A percentile compares a stretch with the other conserved stretches of the same genome.
phyloP scores from a whole-genome alignment of 2,329 filamentous ascomycete genomes.

The Colletotrichum karsti region DNA sequence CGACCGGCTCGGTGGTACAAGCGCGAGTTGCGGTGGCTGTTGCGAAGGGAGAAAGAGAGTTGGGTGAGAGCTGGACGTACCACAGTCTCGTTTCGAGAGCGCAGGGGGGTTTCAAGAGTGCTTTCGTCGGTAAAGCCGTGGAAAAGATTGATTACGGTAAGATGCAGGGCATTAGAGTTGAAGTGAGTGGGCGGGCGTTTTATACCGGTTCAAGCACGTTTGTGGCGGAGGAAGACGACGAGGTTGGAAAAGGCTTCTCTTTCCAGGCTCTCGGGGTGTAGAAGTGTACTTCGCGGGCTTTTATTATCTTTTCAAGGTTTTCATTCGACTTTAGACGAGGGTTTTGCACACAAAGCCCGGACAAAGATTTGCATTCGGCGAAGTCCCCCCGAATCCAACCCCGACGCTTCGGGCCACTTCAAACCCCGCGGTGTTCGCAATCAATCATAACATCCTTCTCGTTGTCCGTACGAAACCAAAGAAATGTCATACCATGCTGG shows the following conservation, averaged over 20 bases:
- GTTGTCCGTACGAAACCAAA: too few species aligned
- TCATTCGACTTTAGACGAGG: too few species aligned
- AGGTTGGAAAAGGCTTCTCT: conserved; percentile 13
- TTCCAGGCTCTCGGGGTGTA: background rate
- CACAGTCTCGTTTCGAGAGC: conserved; percentile 19
- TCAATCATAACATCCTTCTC: too few species aligned
- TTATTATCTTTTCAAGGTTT: too few species aligned
- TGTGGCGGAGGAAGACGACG: background rate
- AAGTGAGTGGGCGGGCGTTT: conserved; percentile 11
- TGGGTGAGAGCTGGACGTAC: conserved; percentile 10
- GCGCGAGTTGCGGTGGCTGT: conserved; percentile 12
- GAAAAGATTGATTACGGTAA: background rate
- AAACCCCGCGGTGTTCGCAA: too few species aligned
- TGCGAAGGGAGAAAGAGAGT: background rate
- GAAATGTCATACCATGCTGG: too few species aligned
- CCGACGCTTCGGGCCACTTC: too few species aligned
- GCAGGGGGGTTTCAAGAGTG: background rate
- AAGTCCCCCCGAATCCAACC: too few species aligned
- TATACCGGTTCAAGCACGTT: conserved; percentile 21
- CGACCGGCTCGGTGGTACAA: conserved; percentile 12
- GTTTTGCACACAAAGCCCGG: too few species aligned
- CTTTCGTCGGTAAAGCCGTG: conserved; percentile 7
- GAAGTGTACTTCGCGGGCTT: too few species aligned
- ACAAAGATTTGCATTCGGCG: too few species aligned
- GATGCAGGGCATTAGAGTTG: background rate